Evolutionary conservation across 371 early-diverging fungal species (phyloP), one percentile per base, ranked within the genome.

Genomic region (Apophysomyces trapeziformis): DNA sequence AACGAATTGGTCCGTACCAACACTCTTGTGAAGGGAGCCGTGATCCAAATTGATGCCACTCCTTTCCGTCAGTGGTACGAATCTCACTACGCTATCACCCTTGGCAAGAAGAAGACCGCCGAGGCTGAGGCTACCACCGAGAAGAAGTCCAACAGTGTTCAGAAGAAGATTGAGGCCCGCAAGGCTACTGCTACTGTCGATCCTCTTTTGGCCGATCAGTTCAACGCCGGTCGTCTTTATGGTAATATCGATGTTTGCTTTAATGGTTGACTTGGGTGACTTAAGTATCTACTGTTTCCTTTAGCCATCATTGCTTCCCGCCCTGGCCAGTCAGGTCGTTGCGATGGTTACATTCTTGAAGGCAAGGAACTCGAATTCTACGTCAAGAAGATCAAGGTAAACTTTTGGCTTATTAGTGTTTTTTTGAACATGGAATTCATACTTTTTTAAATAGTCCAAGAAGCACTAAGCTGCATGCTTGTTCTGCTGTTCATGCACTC

Each of bases 1-100:
- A 99, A 99, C 94, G 99, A 99, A 87, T 90, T 99, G 79, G 98
- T 99, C 84, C 96, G 99, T 83, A 99, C 99, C 85, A 99, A 99
- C 92, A 99, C 99, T 68, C 90, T 99, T 60, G 99, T 99, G 65
- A 99, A 99, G 93, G 93, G 96, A 73, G 91, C 95, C 79, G 94
- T 99, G 73, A 92, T 99, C 68, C 98, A 99, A 86, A 90, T 99
- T 74, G 98, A 97, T 87, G 97, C 99, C 78, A 95, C 98, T 71
- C 97, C 98, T 69, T 99, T 99, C 95, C 93, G 96, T 76, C 97
- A 98, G 83, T 97, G 97, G 95, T 97, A 95, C 83, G 97, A 98
- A 87, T 82, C 93, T 68, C 96, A 96, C 90, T 98, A 97, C 82
- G 98, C 92, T 74, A 74, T 85, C 69, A 82, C 93, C 65, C 82